phyloP scores from a whole-genome alignment of 1,139 yeast genomes.

The Candida labiduridarum region DNA sequence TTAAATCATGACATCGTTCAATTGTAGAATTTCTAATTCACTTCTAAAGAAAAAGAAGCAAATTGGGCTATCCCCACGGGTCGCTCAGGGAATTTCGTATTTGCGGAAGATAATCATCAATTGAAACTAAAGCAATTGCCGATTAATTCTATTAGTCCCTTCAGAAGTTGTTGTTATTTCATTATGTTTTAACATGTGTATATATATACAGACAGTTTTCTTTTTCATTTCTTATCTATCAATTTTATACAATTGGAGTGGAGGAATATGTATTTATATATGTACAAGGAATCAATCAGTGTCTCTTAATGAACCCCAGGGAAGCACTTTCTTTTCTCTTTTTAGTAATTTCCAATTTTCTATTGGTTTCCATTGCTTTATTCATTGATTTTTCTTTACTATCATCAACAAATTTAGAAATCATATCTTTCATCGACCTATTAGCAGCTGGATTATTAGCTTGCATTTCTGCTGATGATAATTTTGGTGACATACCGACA shows the following conservation, averaged over 20 bases:
- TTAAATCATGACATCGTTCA: no score
- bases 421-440: conserved; percentile 36
- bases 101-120: no score
- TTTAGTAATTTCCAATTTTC: conserved; percentile 41
- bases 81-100: no score
- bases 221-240: background rate
- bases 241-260: background rate
- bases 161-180: no score
- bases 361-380: conserved; percentile 39
- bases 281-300: conserved; percentile 18
- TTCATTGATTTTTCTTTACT: conserved; percentile 36
- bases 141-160: no score
- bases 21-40: no score
- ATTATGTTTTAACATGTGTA: no score
- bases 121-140: no score
- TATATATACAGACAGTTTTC: background rate
- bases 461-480: conserved; percentile 34
- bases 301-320: conserved; percentile 46
- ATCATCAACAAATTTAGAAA: conserved; percentile 36
- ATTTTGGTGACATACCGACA: conserved; percentile 61
- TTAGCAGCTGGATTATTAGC: conserved; percentile 18
- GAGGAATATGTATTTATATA: background rate
- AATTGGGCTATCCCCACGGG: no score
- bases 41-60: no score
- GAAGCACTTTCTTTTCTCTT: conserved; percentile 36